A percentile compares a stretch with the other conserved stretches of the same genome.
phyloP scores from a whole-genome alignment of 1,139 yeast species.

The Blastobotrys buckinghamii region DNA sequence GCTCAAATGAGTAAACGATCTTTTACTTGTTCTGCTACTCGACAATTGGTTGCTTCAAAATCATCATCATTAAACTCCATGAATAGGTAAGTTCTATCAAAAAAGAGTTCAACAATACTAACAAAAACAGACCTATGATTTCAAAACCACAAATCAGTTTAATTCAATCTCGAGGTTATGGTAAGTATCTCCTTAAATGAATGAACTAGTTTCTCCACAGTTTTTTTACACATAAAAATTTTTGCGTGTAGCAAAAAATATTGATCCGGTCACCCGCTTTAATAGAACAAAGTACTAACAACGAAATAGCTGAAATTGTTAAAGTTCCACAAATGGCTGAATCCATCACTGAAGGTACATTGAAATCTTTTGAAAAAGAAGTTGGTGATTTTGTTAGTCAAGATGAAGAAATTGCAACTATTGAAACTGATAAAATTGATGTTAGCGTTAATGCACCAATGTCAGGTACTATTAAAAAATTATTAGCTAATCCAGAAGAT shows the following conservation, averaged over 20 bases:
- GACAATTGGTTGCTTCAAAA: background rate
- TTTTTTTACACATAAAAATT: background rate
- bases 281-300: background rate
- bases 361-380: conserved; percentile 63
- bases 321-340: conserved; percentile 99
- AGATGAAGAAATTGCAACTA: conserved; percentile 93
- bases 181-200: background rate
- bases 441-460: conserved; percentile 95
- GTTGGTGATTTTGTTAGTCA: conserved; percentile 85
- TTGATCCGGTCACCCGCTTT: too few relatives aligned
- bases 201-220: background rate
- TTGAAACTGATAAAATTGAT: conserved; percentile 97
- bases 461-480: conserved; percentile 82
- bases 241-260: background rate
- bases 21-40: conserved; percentile 3
- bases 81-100: conserved; percentile 1
- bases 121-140: conserved; percentile 8
- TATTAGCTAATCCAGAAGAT: conserved; percentile 79
- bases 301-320: conserved; percentile 38
- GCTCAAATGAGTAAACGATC: conserved; percentile 7
- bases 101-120: too few relatives aligned
- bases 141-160: conserved; percentile 3
- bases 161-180: conserved; percentile 9
- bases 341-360: conserved; percentile 95
- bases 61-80: background rate